Base-by-base conservation (phyloP, 495 filamentous ascomycete species). In the Cudoniella acicularis region DNA sequence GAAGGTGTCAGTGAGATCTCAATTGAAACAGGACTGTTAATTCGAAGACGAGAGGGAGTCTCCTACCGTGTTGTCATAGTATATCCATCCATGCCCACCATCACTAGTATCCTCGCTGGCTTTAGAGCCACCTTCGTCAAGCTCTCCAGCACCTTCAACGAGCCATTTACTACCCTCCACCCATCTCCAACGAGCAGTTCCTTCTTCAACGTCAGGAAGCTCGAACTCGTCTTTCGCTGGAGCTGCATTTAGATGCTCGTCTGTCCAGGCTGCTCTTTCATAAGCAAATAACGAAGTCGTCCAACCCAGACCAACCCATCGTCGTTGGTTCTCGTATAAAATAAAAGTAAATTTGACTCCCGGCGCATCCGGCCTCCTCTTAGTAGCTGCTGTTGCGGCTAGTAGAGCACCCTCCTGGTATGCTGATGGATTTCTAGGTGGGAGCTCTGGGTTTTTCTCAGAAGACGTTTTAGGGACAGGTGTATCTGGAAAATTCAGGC, bases 281-380 rank as follows among this genome's bases (percentile, higher is more conserved):
- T 96, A 90, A 0, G 90, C 84, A 61, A 98, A 88, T 30, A 98
- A 73, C 4, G 87, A 94, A 11, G 86, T 86, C 0, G 95, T 98
- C 94, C 94, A 99, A 2, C 94, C 94, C 18, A 98, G 77, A 1
- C 92, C 95, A 11, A 98, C 71, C 94, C 94, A 99, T 41, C 94
- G 84, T 22, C 94, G 86, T 71, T 99, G 93, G 62, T 99, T 99
- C 68, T 99, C 94, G 66, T 89, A 98, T 1, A 98, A 79, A 50
- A 92, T 88, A 62, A 99, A 99, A 0, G 94, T 98, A 69, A 99
- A 98, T 10, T 89, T 86, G 3, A 99, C 88, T 10, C 92, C 91
- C 0, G 88, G 77, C 18, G 85, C 82, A 36, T 85, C 74, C 26
- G 77, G 75, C 22, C 78, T 73, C 16, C 80, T 73, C n/a, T 78